phyloP scores from a whole-genome alignment of 148 eudicot species.

The Persicaria tinctoria region DNA sequence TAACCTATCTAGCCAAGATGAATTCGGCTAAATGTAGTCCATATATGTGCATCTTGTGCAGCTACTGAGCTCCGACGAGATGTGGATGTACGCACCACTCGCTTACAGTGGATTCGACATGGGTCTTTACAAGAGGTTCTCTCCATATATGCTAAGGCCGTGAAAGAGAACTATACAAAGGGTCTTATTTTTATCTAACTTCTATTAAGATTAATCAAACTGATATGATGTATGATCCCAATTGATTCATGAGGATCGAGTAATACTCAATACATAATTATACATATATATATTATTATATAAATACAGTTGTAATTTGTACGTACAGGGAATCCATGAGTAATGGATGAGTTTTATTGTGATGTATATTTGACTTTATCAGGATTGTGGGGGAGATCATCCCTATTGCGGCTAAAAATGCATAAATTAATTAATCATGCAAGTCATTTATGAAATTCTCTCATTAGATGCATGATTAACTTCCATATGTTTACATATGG shows the following conservation, averaged over 20 bases:
- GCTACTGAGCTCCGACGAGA: conserved; percentile 70
- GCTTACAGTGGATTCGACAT: conserved; percentile 67
- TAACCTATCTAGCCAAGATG: no score
- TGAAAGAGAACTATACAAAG: not conserved
- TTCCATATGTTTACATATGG: no score
- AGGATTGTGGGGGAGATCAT: conserved; percentile 1
- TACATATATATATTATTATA: not conserved
- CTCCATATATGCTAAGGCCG: not conserved
- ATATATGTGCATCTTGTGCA: conserved; percentile 12
- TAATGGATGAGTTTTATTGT: not conserved
- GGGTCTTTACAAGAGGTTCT: conserved; percentile 32
- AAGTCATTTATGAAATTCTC: not conserved
- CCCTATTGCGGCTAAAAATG: not conserved
- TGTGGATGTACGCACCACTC: conserved; percentile 70
- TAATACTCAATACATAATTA: not conserved
- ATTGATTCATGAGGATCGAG: not conserved
- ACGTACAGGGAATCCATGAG: not conserved
- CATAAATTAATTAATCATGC: not conserved
- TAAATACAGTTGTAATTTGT: conserved; percentile 6
- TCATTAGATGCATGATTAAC: not conserved
- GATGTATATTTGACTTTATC: not conserved
- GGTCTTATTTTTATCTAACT: not conserved
- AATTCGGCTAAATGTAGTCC: not conserved
- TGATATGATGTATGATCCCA: conserved; percentile 1
- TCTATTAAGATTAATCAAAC: not conserved